Conservation (phyloP, 164 flowering plant species). For the Magnolia changhungtana region DNA sequence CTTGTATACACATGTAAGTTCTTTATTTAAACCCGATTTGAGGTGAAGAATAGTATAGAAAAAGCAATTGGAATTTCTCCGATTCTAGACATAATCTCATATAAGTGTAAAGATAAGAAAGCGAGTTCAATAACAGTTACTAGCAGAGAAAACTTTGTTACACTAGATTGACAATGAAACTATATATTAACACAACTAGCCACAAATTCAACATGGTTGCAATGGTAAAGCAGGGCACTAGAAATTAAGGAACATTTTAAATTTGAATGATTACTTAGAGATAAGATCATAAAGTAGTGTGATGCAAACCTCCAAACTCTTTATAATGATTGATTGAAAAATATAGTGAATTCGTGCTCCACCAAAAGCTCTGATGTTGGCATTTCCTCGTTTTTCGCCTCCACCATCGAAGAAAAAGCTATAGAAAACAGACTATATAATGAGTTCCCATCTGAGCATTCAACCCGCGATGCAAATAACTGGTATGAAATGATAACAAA, state of each 20-base stretch:
- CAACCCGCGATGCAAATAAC: conserved; percentile 1
- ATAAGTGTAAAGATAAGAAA: too few relatives aligned
- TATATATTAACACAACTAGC: too few relatives aligned
- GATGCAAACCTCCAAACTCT: conserved; percentile 29
- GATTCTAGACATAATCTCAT: too few relatives aligned
- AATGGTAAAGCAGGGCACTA: not conserved
- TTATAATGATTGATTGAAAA: too few relatives aligned
- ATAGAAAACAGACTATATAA: conserved; percentile 22
- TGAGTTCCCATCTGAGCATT: conserved; percentile 4
- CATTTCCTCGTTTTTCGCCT: conserved; percentile 93
- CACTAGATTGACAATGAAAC: too few relatives aligned
- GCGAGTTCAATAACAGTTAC: too few relatives aligned
- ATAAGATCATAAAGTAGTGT: not conserved
- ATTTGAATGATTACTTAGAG: not conserved
- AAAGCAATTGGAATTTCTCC: too few relatives aligned
- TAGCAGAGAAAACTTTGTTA: too few relatives aligned
- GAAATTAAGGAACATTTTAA: not conserved
- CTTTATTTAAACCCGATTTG: not conserved
- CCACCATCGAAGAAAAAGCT: conserved; percentile 92
- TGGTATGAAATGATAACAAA: not conserved
- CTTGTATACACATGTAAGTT: too few relatives aligned
- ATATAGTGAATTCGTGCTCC: conserved; percentile 42
- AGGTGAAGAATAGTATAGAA: too few relatives aligned
- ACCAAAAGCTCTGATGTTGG: conserved; percentile 91
- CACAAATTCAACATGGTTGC: not conserved